A percentile compares a stretch with the other conserved stretches of the same genome.
These are phyloP conservation scores for Asterophora parasitica DNA, from an alignment of 768 basidiomycete species.

Conservation along the genomic window DNA sequence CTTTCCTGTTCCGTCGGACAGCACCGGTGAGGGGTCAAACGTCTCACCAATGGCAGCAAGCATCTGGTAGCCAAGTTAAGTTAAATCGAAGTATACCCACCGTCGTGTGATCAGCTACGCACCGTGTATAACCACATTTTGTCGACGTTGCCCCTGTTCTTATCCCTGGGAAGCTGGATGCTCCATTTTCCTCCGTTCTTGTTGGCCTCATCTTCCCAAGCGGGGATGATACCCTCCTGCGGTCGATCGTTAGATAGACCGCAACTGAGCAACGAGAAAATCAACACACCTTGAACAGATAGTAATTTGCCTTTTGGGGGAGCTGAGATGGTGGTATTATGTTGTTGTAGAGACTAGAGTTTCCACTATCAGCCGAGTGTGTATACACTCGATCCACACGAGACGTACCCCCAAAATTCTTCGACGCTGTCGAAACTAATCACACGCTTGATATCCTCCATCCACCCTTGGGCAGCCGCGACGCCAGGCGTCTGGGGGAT, in stretches of 20 bases:
- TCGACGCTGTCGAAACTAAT: conserved; percentile 96
- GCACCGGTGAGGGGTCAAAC: conserved; percentile 81
- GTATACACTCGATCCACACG: conserved; percentile 2
- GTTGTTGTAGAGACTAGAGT: conserved; percentile 83
- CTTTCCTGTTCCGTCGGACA: conserved; percentile 34
- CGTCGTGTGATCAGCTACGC: conserved; percentile 28
- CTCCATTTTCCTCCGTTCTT: conserved; percentile 98
- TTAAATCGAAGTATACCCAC: not conserved
- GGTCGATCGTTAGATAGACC: conserved; percentile 5
- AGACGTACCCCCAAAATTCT: conserved; percentile 94
- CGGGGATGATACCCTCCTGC: conserved; percentile 93
- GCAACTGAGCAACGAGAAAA: not conserved
- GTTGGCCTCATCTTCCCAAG: conserved; percentile 97
- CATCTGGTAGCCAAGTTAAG: conserved; percentile 57
- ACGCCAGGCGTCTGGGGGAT: conserved; percentile 67
- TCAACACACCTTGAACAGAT: conserved; percentile 85
- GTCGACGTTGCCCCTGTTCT: conserved; percentile 80
- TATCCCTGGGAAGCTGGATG: conserved; percentile 94
- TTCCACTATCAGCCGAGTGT: conserved; percentile 15
- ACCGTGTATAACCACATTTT: conserved; percentile 98
- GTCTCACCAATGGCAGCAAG: conserved; percentile 99
- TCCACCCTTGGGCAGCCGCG: conserved; percentile 85
- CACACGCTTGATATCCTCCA: conserved; percentile 97
- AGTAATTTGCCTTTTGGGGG: conserved; percentile 97
- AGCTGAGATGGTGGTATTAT: conserved; percentile 92